These are phyloP conservation scores for Ascoidea tarda DNA, from an alignment of 805 yeast genomes.

Conservation along the genomic window DNA sequence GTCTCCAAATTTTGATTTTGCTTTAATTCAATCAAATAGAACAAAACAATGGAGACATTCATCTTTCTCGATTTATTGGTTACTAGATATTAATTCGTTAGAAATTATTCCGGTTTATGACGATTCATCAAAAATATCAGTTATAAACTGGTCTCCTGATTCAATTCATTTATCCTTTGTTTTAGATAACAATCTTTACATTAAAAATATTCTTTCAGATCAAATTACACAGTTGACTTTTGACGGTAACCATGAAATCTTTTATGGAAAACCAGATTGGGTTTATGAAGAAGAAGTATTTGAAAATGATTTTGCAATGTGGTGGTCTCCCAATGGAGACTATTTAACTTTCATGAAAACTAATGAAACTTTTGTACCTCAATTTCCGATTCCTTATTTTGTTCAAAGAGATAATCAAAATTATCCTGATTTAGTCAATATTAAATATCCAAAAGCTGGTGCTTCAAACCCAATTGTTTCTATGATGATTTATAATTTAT, in stretches of 20 bases:
- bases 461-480: conserved; percentile 40
- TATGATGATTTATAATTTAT: conserved; percentile 27
- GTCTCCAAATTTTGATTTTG: conserved; percentile 49
- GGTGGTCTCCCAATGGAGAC: conserved; percentile 63
- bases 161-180: conserved; percentile 56
- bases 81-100: conserved; percentile 19
- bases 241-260: conserved; percentile 38
- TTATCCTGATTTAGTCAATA: conserved; percentile 31
- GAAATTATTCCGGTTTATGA: conserved; percentile 17
- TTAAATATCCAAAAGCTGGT: conserved; percentile 71
- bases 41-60: conserved; percentile 48
- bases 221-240: conserved; percentile 23
- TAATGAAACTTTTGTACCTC: conserved; percentile 46
- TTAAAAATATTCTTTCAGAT: conserved; percentile 15
- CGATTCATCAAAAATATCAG: conserved; percentile 20
- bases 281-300: conserved; percentile 74
- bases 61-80: conserved; percentile 27
- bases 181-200: conserved; percentile 51
- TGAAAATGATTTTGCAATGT: conserved; percentile 40
- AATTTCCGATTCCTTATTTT: conserved; percentile 37
- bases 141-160: conserved; percentile 64
- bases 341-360: conserved; percentile 38
- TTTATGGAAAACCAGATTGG: conserved; percentile 73
- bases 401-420: conserved; percentile 20
- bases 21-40: conserved; percentile 46